A percentile compares a stretch with the other conserved stretches of the same genome.
These are phyloP conservation scores for Clonostachys rhizophaga DNA, from an alignment of 2,329 filamentous ascomycete genomes.

Conservation along the genomic window DNA sequence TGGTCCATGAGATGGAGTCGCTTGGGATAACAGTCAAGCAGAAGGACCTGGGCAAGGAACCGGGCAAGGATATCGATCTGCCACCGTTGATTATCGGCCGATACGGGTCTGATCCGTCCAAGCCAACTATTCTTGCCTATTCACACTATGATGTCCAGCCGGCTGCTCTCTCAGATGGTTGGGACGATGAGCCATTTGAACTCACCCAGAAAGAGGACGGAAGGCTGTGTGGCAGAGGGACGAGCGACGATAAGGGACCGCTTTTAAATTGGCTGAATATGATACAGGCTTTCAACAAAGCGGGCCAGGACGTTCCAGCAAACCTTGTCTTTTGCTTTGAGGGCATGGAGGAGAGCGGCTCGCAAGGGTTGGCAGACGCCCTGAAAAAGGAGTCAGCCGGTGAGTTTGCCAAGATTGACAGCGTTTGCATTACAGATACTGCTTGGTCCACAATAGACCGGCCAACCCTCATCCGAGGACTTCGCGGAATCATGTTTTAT, in stretches of 20 bases:
- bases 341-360: constrained; percentile 99
- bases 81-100: constrained; percentile 89
- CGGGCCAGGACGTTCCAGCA: constrained; percentile 89
- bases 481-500: constrained; percentile 98
- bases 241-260: constrained; percentile 98
- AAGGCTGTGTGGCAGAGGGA: constrained; percentile 92
- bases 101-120: constrained; percentile 87
- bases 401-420: constrained; percentile 93
- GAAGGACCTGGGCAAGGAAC: constrained; percentile 85
- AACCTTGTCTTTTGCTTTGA: constrained; percentile 99
- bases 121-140: constrained; percentile 94
- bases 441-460: constrained; percentile 99
- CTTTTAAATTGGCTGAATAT: constrained; percentile 97
- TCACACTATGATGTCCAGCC: constrained; percentile 99
- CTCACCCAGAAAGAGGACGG: constrained; percentile 84
- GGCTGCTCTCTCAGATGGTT: constrained; percentile 87
- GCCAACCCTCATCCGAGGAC: constrained; percentile 94
- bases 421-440: constrained; percentile 98
- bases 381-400: constrained; percentile 87
- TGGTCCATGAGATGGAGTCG: constrained; percentile 74
- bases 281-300: constrained; percentile 96
- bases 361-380: constrained; percentile 91
- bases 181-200: constrained; percentile 91
- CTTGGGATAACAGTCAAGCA: constrained; percentile 87
- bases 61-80: constrained; percentile 84